Percentiles rank a stretch among this genome's conserved stretches.
These are phyloP conservation scores for Aspergillus sparsus DNA, from an alignment of 495 filamentous ascomycete genomes.

Conservation along the genomic window DNA sequence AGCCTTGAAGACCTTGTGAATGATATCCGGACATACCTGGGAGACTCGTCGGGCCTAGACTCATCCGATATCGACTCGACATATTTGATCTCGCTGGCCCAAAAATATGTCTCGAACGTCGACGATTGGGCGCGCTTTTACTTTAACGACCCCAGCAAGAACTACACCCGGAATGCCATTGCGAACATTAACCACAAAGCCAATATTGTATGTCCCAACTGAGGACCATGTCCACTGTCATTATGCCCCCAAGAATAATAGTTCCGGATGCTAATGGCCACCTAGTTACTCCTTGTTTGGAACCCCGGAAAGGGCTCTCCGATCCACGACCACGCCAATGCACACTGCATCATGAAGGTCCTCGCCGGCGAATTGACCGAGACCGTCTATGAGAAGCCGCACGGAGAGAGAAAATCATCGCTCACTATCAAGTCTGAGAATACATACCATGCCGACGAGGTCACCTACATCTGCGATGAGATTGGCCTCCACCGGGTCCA, in stretches of 20 bases:
- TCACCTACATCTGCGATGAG: slow-evolving; percentile 78
- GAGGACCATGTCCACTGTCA: not conserved
- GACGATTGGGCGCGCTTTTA: slow-evolving; percentile 38
- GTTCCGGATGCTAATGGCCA: slow-evolving; percentile 3
- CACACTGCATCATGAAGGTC: slow-evolving; percentile 69
- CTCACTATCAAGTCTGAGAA: slow-evolving; percentile 31
- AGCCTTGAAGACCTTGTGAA: slow-evolving; percentile 31
- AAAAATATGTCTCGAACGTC: slow-evolving; percentile 37
- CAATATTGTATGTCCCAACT: slow-evolving; percentile 32
- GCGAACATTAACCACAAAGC: slow-evolving; percentile 43
- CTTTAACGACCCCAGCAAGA: slow-evolving; percentile 40
- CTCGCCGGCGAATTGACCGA: slow-evolving; percentile 63
- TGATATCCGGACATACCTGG: slow-evolving; percentile 36
- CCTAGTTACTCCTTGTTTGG: slow-evolving; percentile 82
- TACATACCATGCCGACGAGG: slow-evolving; percentile 52
- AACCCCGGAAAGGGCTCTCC: slow-evolving; percentile 76
- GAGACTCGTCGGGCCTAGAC: slow-evolving; percentile 32
- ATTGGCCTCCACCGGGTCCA: slow-evolving; percentile 80
- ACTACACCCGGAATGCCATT: slow-evolving; percentile 42
- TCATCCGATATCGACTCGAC: slow-evolving; percentile 21
- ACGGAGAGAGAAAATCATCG: slow-evolving; percentile 23
- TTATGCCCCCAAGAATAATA: not conserved
- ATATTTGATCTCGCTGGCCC: slow-evolving; percentile 29
- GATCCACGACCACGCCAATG: slow-evolving; percentile 84
- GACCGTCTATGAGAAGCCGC: slow-evolving; percentile 70